Base-by-base conservation (phyloP, 306 rosid genomes). In the Pachyrhizus erosus region DNA sequence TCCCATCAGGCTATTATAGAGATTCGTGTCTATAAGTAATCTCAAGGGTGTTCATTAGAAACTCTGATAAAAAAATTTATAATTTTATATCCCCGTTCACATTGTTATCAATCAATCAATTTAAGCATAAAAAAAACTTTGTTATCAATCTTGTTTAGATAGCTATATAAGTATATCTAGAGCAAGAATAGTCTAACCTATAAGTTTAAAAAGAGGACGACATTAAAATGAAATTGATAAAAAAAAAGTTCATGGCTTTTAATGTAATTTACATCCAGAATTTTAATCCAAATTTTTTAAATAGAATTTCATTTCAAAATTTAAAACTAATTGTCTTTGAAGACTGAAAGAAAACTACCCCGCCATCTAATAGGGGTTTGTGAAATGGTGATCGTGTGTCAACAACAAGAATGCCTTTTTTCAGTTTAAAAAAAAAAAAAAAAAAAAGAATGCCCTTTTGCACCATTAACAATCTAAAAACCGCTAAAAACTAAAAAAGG, bases 331-430 rank as follows among this genome's bases (percentile, higher is more conserved):
- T n/a, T 37, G 55, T 49, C 39, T 75, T 68, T 29, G 49, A 49
- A 14, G 14, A 55, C 29, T 20, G 29, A 55, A 7, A 55, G 62
- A 55, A 55, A 55, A 55, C 29, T 5, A 20, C 12, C 5, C 27
- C 13, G 57, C 75, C 79, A 39, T 34, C 39, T 34, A 34, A 60
- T 49, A 14, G 66, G 48, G 84, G 75, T 74, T 51, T 48, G 51
- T 77, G 67, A 80, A 51, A 84, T 39, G 43, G 49, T 71, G 29
- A 72, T 26, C 1, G 40, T 31, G 61, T 67, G 75, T 64, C 62
- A 74, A 42, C 78, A 68, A 81, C 33, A 74, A 49, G 54, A 74
- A 76, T 42, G 75, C 48, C 75, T 39, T 58, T 79, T 70, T 75
- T 34, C 60, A 61, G n/a, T n/a, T n/a, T n/a, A n/a, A n/a, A n/a